These are phyloP conservation scores for Heliosperma pusillum DNA, from an alignment of 148 eudicot species.

Conservation along the genomic window DNA sequence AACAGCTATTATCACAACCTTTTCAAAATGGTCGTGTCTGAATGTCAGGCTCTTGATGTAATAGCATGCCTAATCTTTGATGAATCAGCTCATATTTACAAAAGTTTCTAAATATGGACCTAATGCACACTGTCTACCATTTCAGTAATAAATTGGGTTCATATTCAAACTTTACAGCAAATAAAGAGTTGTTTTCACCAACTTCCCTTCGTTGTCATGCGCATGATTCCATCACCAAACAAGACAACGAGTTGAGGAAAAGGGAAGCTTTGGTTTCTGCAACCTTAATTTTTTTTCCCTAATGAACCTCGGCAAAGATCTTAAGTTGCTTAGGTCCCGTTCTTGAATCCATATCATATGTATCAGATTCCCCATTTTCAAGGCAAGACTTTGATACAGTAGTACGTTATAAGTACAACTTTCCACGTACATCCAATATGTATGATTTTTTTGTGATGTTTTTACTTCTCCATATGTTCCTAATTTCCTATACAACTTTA, in stretches of 20 bases:
- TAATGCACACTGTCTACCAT: not conserved
- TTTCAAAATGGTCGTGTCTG: no score
- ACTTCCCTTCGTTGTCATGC: not conserved
- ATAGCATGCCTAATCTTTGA: no score
- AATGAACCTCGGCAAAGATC: not conserved
- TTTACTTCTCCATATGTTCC: no score
- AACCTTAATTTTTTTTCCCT: not conserved
- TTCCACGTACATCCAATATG: no score
- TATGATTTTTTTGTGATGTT: no score
- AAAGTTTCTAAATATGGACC: not conserved
- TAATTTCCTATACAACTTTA: no score
- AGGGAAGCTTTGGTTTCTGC: not conserved
- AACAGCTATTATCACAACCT: no score
- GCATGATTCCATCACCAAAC: no score
- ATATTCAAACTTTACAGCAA: not conserved
- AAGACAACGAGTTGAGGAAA: not conserved
- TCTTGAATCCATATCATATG: not conserved
- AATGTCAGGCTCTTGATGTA: no score
- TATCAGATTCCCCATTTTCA: no score
- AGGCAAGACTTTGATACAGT: no score
- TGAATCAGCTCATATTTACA: not conserved
- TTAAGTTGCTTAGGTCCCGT: not conserved
- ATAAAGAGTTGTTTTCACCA: not conserved
- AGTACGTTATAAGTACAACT: no score
- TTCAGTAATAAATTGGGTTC: not conserved